Base-by-base conservation (phyloP, 345 rosid species). In the Sisymbrium altissimum region DNA sequence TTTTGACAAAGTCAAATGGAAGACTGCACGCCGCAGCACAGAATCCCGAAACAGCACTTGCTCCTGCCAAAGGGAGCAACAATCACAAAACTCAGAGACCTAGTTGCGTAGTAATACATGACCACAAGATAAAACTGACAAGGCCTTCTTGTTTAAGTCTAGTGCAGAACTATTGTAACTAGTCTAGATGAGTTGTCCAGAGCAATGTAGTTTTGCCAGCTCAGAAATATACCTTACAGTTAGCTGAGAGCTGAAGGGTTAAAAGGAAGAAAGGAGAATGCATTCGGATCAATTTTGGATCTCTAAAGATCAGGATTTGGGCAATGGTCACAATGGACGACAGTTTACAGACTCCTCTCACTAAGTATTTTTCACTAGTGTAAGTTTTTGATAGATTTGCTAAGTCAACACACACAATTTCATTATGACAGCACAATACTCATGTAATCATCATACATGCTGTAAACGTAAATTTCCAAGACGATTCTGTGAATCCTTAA, bases 1-100 rank as follows among this genome's bases (percentile, higher is more conserved):
- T 95, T 79, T 95, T 95, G n/a, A 95, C 97, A 53, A 71, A 95
- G 83, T 95, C 99, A 32, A 95, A 92, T 11, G 99, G 99, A 45
- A 95, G 81, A 78, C 99, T 95, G 83, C 99, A 95, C 53, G 99
- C 91, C 9, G 99, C 58, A 57, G 99, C 99, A 39, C 84, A 95
- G 83, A 95, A 87, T 7, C 99, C 99, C 0, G 98, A 95, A 32
- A 92, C 90, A 9, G 83, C 33, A 86, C 99, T 95, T 57, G 99
- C 99, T 41, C 89, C 99, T 95, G 89, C 19, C 56, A 68, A 64
- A 41, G 65, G 6, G 10, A 57, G 70, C 66, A 19, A 68, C 9
- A 64, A 12, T 9, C 59, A 53, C 14, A 57, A 30, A n/a, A 43
- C 32, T 52, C 57, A 66, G 53, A 59, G 5, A 67, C 25, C 36